Evolutionary conservation across 768 basidiomycete genomes (phyloP).

Genomic region (Suillus spraguei): DNA sequence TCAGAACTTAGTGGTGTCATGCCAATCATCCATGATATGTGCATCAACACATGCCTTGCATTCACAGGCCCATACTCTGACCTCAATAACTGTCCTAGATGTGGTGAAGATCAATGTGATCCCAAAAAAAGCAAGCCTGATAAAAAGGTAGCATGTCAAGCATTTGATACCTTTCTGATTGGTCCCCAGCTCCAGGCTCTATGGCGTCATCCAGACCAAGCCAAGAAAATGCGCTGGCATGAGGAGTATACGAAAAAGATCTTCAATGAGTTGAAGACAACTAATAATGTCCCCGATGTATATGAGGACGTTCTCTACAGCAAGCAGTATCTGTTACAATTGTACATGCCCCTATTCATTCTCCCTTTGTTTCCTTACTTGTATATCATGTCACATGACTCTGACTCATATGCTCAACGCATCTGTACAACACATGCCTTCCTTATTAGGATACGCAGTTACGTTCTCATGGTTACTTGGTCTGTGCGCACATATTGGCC

Average conservation of each 20-base stretch:
- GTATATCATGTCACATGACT: too few relatives aligned
- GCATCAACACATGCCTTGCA: too few relatives aligned
- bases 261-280: not conserved
- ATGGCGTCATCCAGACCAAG: not conserved
- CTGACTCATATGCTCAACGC: too few relatives aligned
- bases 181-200: not conserved
- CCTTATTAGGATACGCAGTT: too few relatives aligned
- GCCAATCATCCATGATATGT: too few relatives aligned
- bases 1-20: too few relatives aligned
- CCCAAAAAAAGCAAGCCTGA: not conserved
- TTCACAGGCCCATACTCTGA: not conserved
- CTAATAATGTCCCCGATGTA: not conserved
- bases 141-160: not conserved
- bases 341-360: too few relatives aligned
- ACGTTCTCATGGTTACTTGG: too few relatives aligned
- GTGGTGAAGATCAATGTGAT: not conserved
- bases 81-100: not conserved
- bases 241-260: not conserved
- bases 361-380: too few relatives aligned
- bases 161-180: not conserved
- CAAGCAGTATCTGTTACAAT: too few relatives aligned
- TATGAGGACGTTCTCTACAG: not conserved
- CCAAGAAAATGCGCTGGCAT: not conserved
- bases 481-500: too few relatives aligned
- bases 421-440: too few relatives aligned